Evolutionary conservation across 2,329 filamentous ascomycete genomes (phyloP).

Genomic region (Claviceps digitariae): DNA sequence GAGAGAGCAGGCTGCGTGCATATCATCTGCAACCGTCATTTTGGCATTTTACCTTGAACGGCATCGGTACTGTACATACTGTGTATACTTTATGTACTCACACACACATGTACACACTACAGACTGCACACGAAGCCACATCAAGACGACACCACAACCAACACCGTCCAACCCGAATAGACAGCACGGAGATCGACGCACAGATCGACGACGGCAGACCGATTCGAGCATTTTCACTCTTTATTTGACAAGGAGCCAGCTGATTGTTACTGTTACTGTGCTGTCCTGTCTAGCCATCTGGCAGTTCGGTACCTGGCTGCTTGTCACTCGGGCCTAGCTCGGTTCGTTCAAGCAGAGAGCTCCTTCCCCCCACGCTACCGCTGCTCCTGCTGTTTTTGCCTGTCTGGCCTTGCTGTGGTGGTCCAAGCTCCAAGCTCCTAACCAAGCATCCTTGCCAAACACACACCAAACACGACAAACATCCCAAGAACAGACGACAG

Average conservation of each 20-base stretch:
- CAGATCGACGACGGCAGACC: not conserved
- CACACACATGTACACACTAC: no score
- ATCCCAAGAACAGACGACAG: not conserved
- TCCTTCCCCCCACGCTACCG: not conserved
- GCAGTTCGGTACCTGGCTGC: not conserved
- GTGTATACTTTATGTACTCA: no score
- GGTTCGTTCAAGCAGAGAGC: conserved; percentile 1
- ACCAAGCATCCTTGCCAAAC: not conserved
- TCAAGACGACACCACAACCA: not conserved
- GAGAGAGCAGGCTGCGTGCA: not conserved
- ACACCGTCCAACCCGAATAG: not conserved
- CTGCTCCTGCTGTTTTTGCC: not conserved
- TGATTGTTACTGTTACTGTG: not conserved
- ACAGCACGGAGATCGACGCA: not conserved
- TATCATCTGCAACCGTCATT: not conserved
- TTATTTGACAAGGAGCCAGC: no score
- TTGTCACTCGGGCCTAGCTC: not conserved
- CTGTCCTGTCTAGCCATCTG: not conserved
- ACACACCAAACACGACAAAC: not conserved
- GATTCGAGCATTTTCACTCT: no score
- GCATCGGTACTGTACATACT: not conserved
- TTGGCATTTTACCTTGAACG: not conserved
- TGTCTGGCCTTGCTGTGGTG: not conserved
- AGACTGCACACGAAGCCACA: no score
- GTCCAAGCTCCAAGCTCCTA: conserved; percentile 1